A percentile compares a stretch with the other conserved stretches of the same genome.
phyloP scores from a whole-genome alignment of 768 basidiomycete genomes.

The Xerocomellus chrysenteron region DNA sequence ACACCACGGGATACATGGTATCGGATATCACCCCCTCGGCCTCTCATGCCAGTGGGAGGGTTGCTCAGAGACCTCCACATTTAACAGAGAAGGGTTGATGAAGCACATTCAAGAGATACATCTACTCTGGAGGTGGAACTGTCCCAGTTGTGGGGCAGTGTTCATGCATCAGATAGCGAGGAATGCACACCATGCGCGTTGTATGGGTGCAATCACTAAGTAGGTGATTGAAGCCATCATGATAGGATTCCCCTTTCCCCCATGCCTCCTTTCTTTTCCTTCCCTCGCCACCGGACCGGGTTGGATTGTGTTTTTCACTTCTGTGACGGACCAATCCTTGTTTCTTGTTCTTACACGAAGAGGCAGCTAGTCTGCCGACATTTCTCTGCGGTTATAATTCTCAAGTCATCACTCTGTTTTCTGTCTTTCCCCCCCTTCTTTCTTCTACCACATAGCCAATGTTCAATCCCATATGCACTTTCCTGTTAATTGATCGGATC shows the following conservation, averaged over 20 bases:
- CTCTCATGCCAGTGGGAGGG: constrained; percentile 27
- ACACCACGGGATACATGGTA: constrained; percentile 17
- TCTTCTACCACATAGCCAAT: not conserved
- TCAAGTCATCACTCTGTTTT: not conserved
- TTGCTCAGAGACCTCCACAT: constrained; percentile 18
- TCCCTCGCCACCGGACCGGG: not conserved
- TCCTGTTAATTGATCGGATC: constrained; percentile 1
- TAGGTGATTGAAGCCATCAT: not conserved
- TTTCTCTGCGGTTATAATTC: not conserved
- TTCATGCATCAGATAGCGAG: constrained; percentile 18
- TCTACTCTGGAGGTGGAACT: constrained; percentile 25
- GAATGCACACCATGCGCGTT: constrained; percentile 18
- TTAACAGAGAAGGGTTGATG: constrained; percentile 22
- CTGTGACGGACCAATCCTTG: not conserved
- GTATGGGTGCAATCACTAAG: not conserved
- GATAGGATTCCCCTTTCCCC: not conserved
- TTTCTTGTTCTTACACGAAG: not conserved
- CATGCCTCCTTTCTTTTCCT: not conserved
- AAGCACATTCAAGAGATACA: constrained; percentile 28
- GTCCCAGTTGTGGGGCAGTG: constrained; percentile 20
- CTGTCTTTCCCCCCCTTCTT: not conserved
- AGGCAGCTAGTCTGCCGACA: constrained; percentile 8
- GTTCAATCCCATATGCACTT: not conserved
- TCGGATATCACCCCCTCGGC: constrained; percentile 1
- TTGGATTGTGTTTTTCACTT: not conserved